Evolutionary conservation across 495 filamentous ascomycete species (phyloP), one percentile per base, ranked within the genome.

Genomic region (Hapsidospora chrysogenum): DNA sequence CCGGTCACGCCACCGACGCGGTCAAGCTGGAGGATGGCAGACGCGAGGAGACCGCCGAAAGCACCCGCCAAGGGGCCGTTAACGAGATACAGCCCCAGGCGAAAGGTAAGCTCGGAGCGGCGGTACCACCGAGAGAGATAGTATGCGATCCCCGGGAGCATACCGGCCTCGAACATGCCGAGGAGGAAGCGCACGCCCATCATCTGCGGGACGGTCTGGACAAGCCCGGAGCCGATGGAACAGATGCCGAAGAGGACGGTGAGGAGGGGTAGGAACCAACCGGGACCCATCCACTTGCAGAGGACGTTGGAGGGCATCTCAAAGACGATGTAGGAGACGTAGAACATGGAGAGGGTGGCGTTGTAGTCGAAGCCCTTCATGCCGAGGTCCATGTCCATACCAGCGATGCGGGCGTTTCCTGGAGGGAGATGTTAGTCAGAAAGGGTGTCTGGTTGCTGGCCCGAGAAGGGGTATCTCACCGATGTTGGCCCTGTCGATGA

Each of bases 1-100:
- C 78, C 78, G 0, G 54, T 51, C 36, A 70, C 69, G 39, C 75
- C 62, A 74, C 51, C 64, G 2, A 83, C 56, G 29, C 71, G 73
- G 51, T 82, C 76, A 0, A 85, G 83, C 17, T 74, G 58, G 1
- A 58, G 61, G 33, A 83, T 79, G 1, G 68, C 75, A 6, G 69
- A 74, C 0, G 78, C 81, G 10, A 86, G 66, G 0, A 85, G 61
- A 2, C 80, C 81, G 38, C 82, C 83, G 41, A 86, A 85, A 1
- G 80, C 80, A 0, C 83, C 83, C 2, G 78, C 72, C 0, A 86
- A 52, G 3, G 74, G 73, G 47, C 82, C 78, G 1, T 81, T 79
- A 18, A 92, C 48, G 50, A 33, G 30, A 18, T 32, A 32, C 15
- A 33, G 15, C 5, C 76, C 71, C 52, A 78, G 76, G 7, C 71